Base-by-base conservation (phyloP, 805 yeast species). In the Saturnispora sanitii region DNA sequence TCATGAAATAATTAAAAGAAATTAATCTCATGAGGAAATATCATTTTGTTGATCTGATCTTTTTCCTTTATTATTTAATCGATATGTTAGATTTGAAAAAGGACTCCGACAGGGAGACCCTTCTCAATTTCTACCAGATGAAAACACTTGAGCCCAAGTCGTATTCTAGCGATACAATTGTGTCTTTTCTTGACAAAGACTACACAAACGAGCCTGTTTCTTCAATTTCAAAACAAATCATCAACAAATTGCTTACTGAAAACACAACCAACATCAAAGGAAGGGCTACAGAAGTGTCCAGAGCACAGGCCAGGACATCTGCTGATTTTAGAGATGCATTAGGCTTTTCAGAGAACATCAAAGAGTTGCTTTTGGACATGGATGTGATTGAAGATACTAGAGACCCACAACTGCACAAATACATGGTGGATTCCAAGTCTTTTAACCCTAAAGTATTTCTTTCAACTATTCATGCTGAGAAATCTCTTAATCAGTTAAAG, bases 371-470 rank as follows among this genome's bases (percentile, higher is more conserved):
- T 30, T 50, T 56, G 9, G 65, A 70, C 33, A 60, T 61, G 30
- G 65, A 65, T 18, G 50, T 66, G 16, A 59, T 68, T 33, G 62
- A 65, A 22, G 64, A 58, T 40, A 52, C 65, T 13, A 51, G 65
- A 37, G 64, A 71, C 40, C 54, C 71, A 27, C 48, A 51, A 35
- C 56, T 52, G 35, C 47, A 49, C 35, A 62, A 71, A 48, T 71
- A 67, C 56, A 58, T 77, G 45, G 68, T 77, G 37, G 74, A 75
- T 35, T 72, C 77, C 15, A 74, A 77, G 41, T 60, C 68, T 21
- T 80, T 81, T 58, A 71, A 76, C 48, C 73, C 82, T 1, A 68
- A 71, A 38, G 59, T 64, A 25, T 80, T 75, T 51, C 55, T 80
- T 46, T 68, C 70, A 40, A 67, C 70, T 25, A 64, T 79, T 11